phyloP scores from a whole-genome alignment of 1,284 basidiomycete species.

The Laetiporus sulphureus region DNA sequence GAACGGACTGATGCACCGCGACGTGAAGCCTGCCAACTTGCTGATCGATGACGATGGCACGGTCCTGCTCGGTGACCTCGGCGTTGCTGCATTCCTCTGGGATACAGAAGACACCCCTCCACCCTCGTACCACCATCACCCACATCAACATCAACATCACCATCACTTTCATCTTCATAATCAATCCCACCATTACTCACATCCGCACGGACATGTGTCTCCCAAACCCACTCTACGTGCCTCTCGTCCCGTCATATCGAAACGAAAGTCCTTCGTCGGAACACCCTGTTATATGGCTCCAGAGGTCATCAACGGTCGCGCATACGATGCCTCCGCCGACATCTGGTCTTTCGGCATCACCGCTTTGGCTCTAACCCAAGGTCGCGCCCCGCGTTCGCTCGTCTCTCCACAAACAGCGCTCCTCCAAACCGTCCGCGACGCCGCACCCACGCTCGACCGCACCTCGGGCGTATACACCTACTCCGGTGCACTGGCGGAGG shows the following conservation, averaged over 20 bases:
- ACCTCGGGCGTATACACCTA: constrained; percentile 72
- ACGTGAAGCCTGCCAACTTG: constrained; percentile 86
- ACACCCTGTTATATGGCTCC: constrained; percentile 97
- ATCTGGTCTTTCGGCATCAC: constrained; percentile 93
- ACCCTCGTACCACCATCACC: constrained; percentile 12
- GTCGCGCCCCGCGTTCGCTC: constrained; percentile 75
- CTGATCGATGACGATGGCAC: constrained; percentile 86
- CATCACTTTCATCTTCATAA: constrained; percentile 9
- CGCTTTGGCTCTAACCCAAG: constrained; percentile 78
- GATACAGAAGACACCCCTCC: constrained; percentile 44
- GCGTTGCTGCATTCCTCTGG: constrained; percentile 76
- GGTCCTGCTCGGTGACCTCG: constrained; percentile 83
- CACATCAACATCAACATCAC: constrained; percentile 8
- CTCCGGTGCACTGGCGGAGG: constrained; percentile 75
- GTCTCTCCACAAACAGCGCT: constrained; percentile 72
- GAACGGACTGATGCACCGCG: constrained; percentile 87
- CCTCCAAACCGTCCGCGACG: constrained; percentile 69
- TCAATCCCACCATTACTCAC: constrained; percentile 9
- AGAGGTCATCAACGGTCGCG: constrained; percentile 78
- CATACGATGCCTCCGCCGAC: constrained; percentile 82
- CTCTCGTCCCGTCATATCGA: constrained; percentile 34
- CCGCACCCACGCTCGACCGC: constrained; percentile 68
- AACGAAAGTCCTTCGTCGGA: constrained; percentile 84
- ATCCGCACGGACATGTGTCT: constrained; percentile 7
- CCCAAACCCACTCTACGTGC: constrained; percentile 18